These are phyloP conservation scores for Aureobasidium sp. DNA, from an alignment of 2,329 filamentous ascomycete genomes.

Conservation along the genomic window DNA sequence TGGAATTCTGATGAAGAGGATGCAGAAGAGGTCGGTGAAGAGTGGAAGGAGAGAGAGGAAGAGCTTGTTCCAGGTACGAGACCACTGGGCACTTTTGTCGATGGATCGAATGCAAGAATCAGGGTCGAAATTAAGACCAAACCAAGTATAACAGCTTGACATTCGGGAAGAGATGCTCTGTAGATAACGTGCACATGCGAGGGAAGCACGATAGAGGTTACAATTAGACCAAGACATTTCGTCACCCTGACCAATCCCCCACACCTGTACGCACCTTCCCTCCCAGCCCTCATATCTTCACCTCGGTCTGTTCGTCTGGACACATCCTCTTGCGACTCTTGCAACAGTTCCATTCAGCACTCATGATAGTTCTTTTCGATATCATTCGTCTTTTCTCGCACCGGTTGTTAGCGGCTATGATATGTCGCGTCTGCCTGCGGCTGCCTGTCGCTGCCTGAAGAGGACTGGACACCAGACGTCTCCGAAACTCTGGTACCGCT, in stretches of 20 bases:
- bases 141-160: neutral
- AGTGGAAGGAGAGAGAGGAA: conserved; percentile 70
- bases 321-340: neutral
- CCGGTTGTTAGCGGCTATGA: neutral
- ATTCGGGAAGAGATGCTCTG: neutral
- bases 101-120: conserved; percentile 61
- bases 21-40: conserved; percentile 26
- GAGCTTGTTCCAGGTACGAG: conserved; percentile 72
- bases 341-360: neutral
- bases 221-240: neutral
- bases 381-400: neutral
- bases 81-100: conserved; percentile 75
- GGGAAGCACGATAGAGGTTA: neutral
- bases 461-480: neutral
- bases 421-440: neutral
- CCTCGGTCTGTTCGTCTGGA: neutral
- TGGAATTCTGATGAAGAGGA: conserved; percentile 37
- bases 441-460: neutral
- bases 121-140: conserved; percentile 51
- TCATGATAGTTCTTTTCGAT: neutral
- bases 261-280: neutral
- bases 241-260: neutral
- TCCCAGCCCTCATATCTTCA: too few species aligned
- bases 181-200: neutral
- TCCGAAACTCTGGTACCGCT: neutral